Conservation (phyloP, 2,329 filamentous ascomycete species). For the Aureobasidium leucospermi region DNA sequence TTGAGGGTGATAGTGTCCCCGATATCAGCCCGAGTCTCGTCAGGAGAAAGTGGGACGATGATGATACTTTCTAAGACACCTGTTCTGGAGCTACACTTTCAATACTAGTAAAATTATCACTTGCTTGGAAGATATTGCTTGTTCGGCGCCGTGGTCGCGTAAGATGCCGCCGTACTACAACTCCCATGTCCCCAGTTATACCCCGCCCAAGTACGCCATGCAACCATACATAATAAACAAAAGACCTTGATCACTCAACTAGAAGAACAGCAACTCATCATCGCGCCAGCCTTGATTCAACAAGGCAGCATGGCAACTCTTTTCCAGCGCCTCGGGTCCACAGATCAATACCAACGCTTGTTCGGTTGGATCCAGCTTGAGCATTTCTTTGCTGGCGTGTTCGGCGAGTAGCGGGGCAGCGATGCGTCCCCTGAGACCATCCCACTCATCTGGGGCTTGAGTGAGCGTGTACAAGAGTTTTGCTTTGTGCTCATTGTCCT, state of each 20-base stretch:
- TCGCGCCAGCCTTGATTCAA: slow-evolving; percentile 62
- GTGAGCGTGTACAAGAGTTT: slow-evolving; percentile 64
- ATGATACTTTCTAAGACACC: slow-evolving; percentile 38
- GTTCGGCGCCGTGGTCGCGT: background rate
- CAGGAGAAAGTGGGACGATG: slow-evolving; percentile 33
- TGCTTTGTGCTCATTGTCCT: slow-evolving; percentile 49
- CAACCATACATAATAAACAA: background rate
- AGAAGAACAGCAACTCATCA: slow-evolving; percentile 71
- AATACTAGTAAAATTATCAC: too few species aligned
- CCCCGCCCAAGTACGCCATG: background rate
- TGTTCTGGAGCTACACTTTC: background rate
- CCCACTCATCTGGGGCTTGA: slow-evolving; percentile 57
- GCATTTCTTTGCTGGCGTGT: slow-evolving; percentile 38
- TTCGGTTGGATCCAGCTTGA: slow-evolving; percentile 33
- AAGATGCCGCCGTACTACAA: background rate
- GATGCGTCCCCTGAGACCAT: slow-evolving; percentile 61
- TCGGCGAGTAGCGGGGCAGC: slow-evolving; percentile 54
- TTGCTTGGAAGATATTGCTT: background rate
- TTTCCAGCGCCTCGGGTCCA: slow-evolving; percentile 70
- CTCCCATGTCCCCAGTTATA: background rate
- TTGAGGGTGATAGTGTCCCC: slow-evolving; percentile 33
- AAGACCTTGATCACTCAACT: background rate
- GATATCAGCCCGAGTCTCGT: slow-evolving; percentile 44
- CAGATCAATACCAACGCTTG: slow-evolving; percentile 65
- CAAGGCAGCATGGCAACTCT: slow-evolving; percentile 51